Percentiles rank a stretch among this genome's conserved stretches.
Conservation (phyloP, 345 rosid species). For the Eucalyptus erythrocorys region DNA sequence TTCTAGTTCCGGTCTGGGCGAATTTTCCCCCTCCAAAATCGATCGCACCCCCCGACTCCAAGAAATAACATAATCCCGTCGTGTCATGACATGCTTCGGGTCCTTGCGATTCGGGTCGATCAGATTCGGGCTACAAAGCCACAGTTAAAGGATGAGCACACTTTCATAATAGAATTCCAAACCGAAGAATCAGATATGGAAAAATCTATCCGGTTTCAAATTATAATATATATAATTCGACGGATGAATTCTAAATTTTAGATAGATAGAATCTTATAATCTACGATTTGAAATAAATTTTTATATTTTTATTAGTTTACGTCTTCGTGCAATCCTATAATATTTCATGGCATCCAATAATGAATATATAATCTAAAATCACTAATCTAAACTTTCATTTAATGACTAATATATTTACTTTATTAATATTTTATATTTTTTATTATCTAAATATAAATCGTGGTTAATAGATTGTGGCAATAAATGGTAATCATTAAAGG, state of each 20-base stretch:
- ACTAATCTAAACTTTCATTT: no score
- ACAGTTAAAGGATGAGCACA: no score
- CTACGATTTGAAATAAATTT: no score
- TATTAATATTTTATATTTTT: no score
- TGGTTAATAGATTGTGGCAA: accelerated
- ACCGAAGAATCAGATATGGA: accelerated
- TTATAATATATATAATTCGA: no score
- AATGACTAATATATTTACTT: no score
- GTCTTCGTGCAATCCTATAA: accelerated
- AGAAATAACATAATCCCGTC: neutral
- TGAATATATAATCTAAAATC: accelerated
- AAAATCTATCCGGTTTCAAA: accelerated
- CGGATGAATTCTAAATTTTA: no score
- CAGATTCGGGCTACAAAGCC: no score
- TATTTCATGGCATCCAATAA: accelerated
- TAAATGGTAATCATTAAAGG: accelerated
- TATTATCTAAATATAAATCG: accelerated
- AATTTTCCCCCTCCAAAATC: neutral
- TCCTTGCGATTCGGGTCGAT: neutral
- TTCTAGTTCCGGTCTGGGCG: neutral
- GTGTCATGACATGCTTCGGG: neutral
- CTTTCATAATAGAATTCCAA: no score
- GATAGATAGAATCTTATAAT: accelerated
- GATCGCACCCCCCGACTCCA: neutral
- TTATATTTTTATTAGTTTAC: no score